phyloP scores from a whole-genome alignment of 768 basidiomycete genomes.

The Royoungia palumana region DNA sequence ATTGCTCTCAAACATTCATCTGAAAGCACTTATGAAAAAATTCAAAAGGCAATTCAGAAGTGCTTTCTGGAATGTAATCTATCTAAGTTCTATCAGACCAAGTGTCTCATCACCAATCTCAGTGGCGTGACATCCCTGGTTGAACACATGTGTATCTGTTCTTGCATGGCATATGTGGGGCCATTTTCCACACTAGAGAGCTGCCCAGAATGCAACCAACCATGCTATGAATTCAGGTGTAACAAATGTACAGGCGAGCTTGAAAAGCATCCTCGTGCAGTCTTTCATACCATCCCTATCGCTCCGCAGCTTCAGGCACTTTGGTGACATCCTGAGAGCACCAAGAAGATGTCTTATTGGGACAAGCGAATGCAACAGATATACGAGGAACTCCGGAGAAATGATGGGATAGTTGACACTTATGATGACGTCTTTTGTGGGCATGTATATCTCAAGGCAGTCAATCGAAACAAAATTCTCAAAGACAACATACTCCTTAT shows the following conservation, averaged over 20 bases:
- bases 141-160: neutral
- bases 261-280: neutral
- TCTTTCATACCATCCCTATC: neutral
- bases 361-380: neutral
- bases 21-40: neutral
- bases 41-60: neutral
- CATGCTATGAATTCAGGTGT: neutral
- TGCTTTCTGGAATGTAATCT: neutral
- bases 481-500: constrained; percentile 32
- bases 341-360: neutral
- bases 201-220: neutral
- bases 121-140: neutral
- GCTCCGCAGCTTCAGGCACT: neutral
- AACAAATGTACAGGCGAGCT: neutral
- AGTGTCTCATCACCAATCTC: neutral
- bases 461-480: too few relatives aligned
- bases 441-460: too few relatives aligned
- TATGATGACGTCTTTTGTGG: neutral
- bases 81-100: neutral
- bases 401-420: neutral
- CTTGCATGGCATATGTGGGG: neutral
- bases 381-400: neutral
- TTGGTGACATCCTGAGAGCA: neutral
- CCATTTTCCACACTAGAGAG: neutral
- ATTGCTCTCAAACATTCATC: neutral